Conservation (phyloP, 176 grass and related monocot genomes). For the Puya raimondii region DNA sequence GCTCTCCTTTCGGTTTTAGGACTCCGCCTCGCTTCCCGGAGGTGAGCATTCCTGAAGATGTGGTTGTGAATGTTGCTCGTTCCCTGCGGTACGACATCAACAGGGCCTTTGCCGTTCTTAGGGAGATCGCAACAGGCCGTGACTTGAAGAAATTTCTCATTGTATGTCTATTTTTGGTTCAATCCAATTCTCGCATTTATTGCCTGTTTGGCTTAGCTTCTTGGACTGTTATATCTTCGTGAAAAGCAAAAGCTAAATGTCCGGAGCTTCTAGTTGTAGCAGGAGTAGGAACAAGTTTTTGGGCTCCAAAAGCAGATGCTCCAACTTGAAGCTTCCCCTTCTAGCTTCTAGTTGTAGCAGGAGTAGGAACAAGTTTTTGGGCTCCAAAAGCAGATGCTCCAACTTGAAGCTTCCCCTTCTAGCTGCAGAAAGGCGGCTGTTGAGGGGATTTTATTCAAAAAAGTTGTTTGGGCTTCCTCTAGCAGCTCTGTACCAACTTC, state of each 20-base stretch:
- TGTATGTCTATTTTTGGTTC: constrained; percentile 29
- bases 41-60: constrained; percentile 11
- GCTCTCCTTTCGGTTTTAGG: constrained; percentile 35
- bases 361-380: no score
- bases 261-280: no score
- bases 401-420: no score
- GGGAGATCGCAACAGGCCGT: constrained; percentile 6
- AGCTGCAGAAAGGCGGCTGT: no score
- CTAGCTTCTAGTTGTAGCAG: no score
- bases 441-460: no score
- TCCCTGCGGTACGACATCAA: constrained; percentile 6
- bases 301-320: no score
- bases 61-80: background rate
- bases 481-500: background rate
- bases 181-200: constrained; percentile 1
- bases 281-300: no score
- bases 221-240: no score
- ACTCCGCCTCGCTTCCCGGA: constrained; percentile 36
- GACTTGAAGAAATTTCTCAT: constrained; percentile 53
- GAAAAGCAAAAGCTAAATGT: no score
- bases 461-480: background rate
- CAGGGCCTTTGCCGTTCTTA: constrained; percentile 14
- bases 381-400: no score
- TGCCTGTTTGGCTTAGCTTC: background rate
- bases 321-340: no score